Percentiles rank a stretch among this genome's conserved stretches.
Evolutionary conservation across 139 green algal species (phyloP).

Genomic region (Mesotaenium endlicherianum): DNA sequence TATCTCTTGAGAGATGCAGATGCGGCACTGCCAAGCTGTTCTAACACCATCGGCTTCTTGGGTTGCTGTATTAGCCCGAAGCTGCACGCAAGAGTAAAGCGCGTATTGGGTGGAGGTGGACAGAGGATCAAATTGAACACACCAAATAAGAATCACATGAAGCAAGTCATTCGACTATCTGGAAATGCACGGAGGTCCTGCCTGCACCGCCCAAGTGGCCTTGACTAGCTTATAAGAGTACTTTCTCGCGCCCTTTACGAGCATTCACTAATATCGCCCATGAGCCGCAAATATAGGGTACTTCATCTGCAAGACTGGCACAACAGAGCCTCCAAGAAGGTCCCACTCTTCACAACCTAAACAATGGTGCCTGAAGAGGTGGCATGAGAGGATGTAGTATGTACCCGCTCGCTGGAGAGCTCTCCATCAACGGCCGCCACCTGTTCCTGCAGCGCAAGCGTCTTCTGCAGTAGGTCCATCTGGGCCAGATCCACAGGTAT

Average conservation of each 20-base stretch:
- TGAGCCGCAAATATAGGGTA: neutral
- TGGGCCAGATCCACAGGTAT: slow-evolving; percentile 62
- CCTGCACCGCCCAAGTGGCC: too few species aligned
- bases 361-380: neutral
- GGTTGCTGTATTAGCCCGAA: neutral
- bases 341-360: too few species aligned
- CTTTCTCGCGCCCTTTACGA: too few species aligned
- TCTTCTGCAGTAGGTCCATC: slow-evolving; percentile 55
- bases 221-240: too few species aligned
- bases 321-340: neutral
- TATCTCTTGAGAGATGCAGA: slow-evolving; percentile 64
- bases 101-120: too few species aligned
- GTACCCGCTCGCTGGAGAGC: neutral
- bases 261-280: too few species aligned
- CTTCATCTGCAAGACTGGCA: neutral
- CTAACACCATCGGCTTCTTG: slow-evolving; percentile 45
- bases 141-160: neutral
- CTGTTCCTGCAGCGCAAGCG: slow-evolving; percentile 54
- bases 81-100: too few species aligned
- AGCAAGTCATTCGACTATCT: too few species aligned
- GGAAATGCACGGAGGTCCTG: too few species aligned
- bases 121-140: neutral
- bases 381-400: neutral
- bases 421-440: slow-evolving; percentile 16
- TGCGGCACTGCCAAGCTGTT: slow-evolving; percentile 59